Percentiles rank a stretch among this genome's conserved stretches.
Conservation (phyloP, 805 yeast genomes). For the Starmerella geochares region DNA sequence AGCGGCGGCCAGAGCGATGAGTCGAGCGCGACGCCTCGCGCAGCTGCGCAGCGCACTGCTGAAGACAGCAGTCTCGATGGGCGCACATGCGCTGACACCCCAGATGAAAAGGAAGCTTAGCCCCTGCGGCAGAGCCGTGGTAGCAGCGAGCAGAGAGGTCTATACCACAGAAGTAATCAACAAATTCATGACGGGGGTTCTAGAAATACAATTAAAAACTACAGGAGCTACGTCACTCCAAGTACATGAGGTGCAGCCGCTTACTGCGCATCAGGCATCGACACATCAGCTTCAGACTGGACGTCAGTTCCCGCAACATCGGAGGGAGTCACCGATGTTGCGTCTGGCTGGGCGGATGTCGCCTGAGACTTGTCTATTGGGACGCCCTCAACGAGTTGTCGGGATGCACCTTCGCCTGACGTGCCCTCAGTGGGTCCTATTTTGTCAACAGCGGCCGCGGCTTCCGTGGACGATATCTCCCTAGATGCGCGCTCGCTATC, state of each 20-base stretch:
- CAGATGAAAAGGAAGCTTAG: too few species aligned
- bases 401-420: neutral
- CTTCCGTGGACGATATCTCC: neutral
- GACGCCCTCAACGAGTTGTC: too few species aligned
- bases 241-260: neutral
- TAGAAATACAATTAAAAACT: neutral
- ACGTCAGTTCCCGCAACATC: neutral
- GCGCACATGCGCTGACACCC: too few species aligned
- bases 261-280: constrained; percentile 2
- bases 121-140: too few species aligned
- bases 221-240: neutral
- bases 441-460: constrained; percentile 1
- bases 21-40: neutral
- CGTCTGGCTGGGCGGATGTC: too few species aligned
- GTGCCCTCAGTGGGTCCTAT: neutral
- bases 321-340: too few species aligned
- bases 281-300: too few species aligned
- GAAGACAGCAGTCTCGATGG: too few species aligned
- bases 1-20: neutral
- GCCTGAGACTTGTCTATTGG: too few species aligned
- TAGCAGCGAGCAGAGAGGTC: too few species aligned
- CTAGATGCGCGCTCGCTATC: neutral
- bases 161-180: too few species aligned
- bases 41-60: neutral
- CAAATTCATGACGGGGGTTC: neutral